Base-by-base conservation (phyloP, 805 yeast genomes). In the Saturnispora galanensis region DNA sequence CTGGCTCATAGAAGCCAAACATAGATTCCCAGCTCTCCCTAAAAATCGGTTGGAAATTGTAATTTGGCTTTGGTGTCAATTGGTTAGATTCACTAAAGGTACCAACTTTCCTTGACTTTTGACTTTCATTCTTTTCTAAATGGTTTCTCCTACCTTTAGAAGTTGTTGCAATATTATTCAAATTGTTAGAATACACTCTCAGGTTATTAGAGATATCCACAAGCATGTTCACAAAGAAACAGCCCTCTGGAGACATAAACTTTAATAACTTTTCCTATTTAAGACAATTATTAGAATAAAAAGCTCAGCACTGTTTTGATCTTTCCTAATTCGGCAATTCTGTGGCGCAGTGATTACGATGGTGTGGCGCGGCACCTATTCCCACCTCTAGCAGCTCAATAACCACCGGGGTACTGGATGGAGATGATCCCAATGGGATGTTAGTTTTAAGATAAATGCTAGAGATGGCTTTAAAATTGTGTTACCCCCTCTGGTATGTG, bases 131-230 rank as follows among this genome's bases (percentile, higher is more conserved):
- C 3, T 26, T 28, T 11, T 35, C 18, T 29, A 10, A 21, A 10
- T 35, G 15, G 37, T 21, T 21, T 21, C 26, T 21, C 8, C 7
- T 21, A 21, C 26, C 26, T 21, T 21, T 21, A 6, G 26, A 21
- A 6, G 26, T 21, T 21, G 26, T 21, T 21, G 2, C 26, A 21
- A 6, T 5, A 4, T 15, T 26, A 10, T 28, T 10, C 15, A 16
- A 16, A 29, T 26, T 44, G 16, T 7, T 26, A 3, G 11, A 31
- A 15, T 31, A 34, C 18, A 29, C 26, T 31, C 33, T 29, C 13
- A 35, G 15, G 31, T 35, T 31, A 18, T 51, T 51, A 6, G 55
- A 52, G 29, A 52, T 50, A 34, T 52, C 54, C 6, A 38, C 45
- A 15, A 52, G 43, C 55, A 42, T 42, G 5, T 21, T 13, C 5